Conservation (phyloP, 169 alveolate genomes). For the Neospora caninum region DNA sequence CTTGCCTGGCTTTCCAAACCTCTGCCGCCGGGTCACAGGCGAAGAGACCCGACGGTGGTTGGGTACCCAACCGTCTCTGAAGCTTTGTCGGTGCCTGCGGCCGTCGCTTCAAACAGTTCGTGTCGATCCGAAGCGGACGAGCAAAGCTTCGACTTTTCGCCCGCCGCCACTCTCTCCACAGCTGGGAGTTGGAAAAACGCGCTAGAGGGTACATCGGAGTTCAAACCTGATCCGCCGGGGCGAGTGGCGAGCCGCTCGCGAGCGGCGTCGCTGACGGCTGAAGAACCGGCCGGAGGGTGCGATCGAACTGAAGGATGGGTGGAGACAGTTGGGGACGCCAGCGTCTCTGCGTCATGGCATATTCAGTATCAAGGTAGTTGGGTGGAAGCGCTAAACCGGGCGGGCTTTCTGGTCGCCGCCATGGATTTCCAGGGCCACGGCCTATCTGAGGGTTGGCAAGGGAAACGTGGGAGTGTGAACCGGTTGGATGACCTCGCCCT, state of each 20-base stretch:
- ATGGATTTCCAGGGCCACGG: slow-evolving; percentile 73
- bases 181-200: not conserved
- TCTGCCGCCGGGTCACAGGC: not conserved
- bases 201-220: not conserved
- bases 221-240: too few relatives aligned
- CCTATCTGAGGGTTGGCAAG: slow-evolving; percentile 68
- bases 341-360: not conserved
- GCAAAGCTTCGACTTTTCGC: too few relatives aligned
- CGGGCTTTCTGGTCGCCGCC: slow-evolving; percentile 63
- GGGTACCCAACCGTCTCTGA: not conserved
- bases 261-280: too few relatives aligned
- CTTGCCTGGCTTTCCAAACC: slow-evolving; percentile 14
- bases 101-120: not conserved
- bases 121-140: too few relatives aligned
- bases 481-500: slow-evolving; percentile 64
- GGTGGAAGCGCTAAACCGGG: slow-evolving; percentile 63
- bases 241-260: too few relatives aligned
- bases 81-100: not conserved
- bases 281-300: too few relatives aligned
- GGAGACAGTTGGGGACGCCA: too few relatives aligned
- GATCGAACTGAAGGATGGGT: too few relatives aligned
- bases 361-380: slow-evolving; percentile 69
- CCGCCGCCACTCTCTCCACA: too few relatives aligned
- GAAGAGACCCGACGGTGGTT: slow-evolving; percentile 22
- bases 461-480: slow-evolving; percentile 61